phyloP scores from a whole-genome alignment of 768 basidiomycete species.

The Zangia roseola region DNA sequence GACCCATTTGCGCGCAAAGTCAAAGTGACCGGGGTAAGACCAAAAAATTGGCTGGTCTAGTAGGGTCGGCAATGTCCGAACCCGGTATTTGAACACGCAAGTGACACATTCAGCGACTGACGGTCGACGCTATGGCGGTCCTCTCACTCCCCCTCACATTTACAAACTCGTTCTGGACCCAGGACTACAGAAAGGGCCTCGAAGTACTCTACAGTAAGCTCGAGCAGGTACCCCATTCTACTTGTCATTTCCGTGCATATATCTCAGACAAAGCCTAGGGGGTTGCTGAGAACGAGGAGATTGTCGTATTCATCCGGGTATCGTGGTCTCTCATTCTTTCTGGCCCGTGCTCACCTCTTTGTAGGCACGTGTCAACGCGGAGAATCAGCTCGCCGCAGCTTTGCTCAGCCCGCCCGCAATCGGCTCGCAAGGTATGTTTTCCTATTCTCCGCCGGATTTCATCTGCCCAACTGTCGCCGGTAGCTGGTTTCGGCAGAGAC shows the following conservation, averaged over 20 bases:
- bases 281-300: constrained; percentile 77
- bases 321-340: neutral
- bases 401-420: constrained; percentile 52
- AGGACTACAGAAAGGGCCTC: constrained; percentile 83
- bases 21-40: constrained; percentile 1
- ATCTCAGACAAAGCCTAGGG: constrained; percentile 50
- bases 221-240: constrained; percentile 56
- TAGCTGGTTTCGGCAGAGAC: constrained; percentile 70
- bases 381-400: constrained; percentile 59
- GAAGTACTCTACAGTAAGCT: constrained; percentile 75
- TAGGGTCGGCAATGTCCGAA: constrained; percentile 32
- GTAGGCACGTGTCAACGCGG: constrained; percentile 72
- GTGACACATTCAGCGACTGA: no score
- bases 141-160: constrained; percentile 87
- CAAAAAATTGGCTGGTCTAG: constrained; percentile 31
- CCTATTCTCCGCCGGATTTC: neutral
- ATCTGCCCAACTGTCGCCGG: constrained; percentile 31
- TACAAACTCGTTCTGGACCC: constrained; percentile 92
- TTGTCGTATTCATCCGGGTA: constrained; percentile 81
- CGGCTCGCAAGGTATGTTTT: constrained; percentile 46
- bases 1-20: constrained; percentile 44
- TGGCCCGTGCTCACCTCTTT: constrained; percentile 10
- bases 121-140: constrained; percentile 63
- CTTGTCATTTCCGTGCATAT: neutral
- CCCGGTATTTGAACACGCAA: constrained; percentile 13